Evolutionary conservation across 441 rosid species (phyloP).

Genomic region (Adansonia grandidieri): DNA sequence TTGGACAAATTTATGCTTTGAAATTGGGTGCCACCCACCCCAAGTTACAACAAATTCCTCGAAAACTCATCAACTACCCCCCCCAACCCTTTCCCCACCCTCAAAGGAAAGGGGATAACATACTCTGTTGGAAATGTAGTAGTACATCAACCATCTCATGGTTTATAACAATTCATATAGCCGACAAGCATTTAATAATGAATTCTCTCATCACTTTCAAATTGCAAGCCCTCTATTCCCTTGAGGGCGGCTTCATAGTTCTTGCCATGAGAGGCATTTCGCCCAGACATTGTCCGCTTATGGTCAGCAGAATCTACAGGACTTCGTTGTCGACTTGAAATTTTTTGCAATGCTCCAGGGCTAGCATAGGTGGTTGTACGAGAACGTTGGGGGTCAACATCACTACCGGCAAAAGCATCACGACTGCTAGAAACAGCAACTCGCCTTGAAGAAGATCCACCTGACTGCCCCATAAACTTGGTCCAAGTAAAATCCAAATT

Average conservation of each 20-base stretch:
- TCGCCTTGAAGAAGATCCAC: slow-evolving; percentile 60
- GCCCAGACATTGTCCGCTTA: slow-evolving; percentile 56
- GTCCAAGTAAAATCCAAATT: slow-evolving; percentile 22
- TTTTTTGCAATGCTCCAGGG: slow-evolving; percentile 36
- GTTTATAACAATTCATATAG: slow-evolving; percentile 40
- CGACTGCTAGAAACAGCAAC: slow-evolving; percentile 55
- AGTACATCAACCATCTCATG: slow-evolving; percentile 38
- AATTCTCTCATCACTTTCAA: slow-evolving; percentile 67
- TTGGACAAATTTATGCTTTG: neutral
- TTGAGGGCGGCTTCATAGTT: slow-evolving; percentile 64
- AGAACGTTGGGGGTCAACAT: slow-evolving; percentile 49
- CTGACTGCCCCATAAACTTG: slow-evolving; percentile 46
- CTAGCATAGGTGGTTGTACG: slow-evolving; percentile 32
- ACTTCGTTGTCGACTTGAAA: slow-evolving; percentile 52
- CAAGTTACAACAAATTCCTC: too few relatives aligned
- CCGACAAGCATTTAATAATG: slow-evolving; percentile 44
- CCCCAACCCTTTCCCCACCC: too few relatives aligned
- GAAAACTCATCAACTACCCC: too few relatives aligned
- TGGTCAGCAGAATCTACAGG: slow-evolving; percentile 52
- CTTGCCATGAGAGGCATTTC: slow-evolving; percentile 52
- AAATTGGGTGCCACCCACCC: neutral
- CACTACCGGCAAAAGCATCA: slow-evolving; percentile 48
- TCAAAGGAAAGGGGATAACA: neutral
- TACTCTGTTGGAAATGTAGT: slow-evolving; percentile 17
- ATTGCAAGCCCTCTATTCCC: slow-evolving; percentile 71